A percentile compares a stretch with the other conserved stretches of the same genome.
Conservation (phyloP, 2,329 filamentous ascomycete species). For the Colletotrichum sansevieriae region DNA sequence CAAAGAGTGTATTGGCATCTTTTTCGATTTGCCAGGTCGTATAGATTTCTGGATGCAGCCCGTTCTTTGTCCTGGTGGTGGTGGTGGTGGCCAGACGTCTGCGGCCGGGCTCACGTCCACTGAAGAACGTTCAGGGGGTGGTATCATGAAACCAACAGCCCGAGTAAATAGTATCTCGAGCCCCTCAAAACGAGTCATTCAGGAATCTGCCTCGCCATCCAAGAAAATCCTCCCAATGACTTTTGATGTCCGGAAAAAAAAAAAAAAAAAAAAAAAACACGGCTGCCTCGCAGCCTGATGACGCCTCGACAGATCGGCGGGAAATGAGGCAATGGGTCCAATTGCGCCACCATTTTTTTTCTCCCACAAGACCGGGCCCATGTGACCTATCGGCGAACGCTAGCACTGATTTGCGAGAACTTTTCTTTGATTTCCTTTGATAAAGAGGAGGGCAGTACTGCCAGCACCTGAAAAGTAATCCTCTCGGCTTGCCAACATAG, state of each 20-base stretch:
- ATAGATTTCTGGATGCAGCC: neutral
- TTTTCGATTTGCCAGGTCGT: neutral
- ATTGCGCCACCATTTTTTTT: neutral
- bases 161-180: neutral
- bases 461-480: no score
- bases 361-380: neutral
- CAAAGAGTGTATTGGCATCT: no score
- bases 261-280: neutral
- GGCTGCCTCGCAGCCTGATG: slow-evolving; percentile 10
- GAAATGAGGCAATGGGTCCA: neutral
- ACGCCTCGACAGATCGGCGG: neutral
- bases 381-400: neutral
- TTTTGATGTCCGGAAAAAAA: neutral
- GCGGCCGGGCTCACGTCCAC: neutral
- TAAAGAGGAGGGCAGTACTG: no score
- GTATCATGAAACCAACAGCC: slow-evolving; percentile 1
- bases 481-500: no score
- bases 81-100: neutral
- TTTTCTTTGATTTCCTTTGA: no score
- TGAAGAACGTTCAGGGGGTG: neutral
- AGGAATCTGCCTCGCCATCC: slow-evolving; percentile 6
- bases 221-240: neutral
- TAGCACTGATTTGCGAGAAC: neutral
- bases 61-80: neutral
- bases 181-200: no score